phyloP scores from a whole-genome alignment of 108 stramenopile genomes.

The Epithemia pelagica region DNA sequence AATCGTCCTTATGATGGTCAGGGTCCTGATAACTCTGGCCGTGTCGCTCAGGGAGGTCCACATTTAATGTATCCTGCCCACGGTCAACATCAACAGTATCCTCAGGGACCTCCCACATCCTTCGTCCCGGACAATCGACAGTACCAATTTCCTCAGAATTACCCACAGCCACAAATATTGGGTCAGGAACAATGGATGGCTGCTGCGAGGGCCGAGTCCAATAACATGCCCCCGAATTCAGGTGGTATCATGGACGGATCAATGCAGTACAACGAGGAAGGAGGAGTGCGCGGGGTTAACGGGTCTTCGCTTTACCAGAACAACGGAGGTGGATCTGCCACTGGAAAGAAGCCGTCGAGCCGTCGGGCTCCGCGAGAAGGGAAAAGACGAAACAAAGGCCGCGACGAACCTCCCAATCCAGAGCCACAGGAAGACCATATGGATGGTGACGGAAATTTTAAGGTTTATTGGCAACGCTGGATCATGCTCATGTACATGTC shows the following conservation, averaged over 20 bases:
- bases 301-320: not conserved
- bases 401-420: not conserved
- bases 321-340: not conserved
- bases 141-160: conserved; percentile 2
- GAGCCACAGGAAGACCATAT: not conserved
- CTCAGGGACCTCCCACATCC: conserved; percentile 4
- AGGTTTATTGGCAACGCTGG: conserved; percentile 72
- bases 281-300: not conserved
- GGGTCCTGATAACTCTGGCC: not conserved
- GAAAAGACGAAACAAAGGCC: not conserved
- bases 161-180: not conserved
- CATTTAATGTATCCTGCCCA: not conserved
- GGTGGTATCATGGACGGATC: not conserved
- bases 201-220: not conserved
- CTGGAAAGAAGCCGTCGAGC: not conserved
- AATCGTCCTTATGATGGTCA: not conserved
- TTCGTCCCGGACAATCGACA: conserved; percentile 7
- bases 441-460: conserved; percentile 25
- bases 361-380: not conserved
- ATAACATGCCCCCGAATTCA: not conserved
- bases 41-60: not conserved
- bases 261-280: not conserved
- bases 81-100: conserved; percentile 21
- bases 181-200: conserved; percentile 1
- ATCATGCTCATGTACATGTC: conserved; percentile 76